These are phyloP conservation scores for Sclerospora graminicola DNA, from an alignment of 352 stramenopile species.

Conservation along the genomic window DNA sequence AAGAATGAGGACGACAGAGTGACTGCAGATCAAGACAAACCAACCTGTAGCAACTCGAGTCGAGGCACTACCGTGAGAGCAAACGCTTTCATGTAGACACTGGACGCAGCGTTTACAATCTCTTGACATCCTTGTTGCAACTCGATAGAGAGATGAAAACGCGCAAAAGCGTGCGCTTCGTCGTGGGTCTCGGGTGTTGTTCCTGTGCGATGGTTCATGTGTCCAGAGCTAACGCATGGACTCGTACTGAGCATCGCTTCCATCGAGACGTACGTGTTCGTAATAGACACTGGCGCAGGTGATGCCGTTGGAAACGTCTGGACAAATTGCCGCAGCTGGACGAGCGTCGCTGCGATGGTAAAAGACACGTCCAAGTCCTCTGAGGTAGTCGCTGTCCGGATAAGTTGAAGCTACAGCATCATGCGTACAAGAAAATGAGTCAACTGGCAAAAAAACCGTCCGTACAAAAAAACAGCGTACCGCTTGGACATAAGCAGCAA, in stretches of 20 bases:
- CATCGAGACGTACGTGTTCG: conserved; percentile 32
- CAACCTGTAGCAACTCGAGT: conserved; percentile 36
- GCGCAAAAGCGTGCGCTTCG: conserved; percentile 17
- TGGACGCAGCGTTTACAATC: conserved; percentile 15
- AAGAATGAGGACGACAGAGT: no score
- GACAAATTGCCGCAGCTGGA: conserved; percentile 29
- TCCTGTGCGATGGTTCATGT: conserved; percentile 4
- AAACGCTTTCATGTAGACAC: conserved; percentile 27
- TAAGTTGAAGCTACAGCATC: conserved; percentile 19
- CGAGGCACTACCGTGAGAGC: conserved; percentile 19
- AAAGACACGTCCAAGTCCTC: conserved; percentile 15
- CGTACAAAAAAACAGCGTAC: no score
- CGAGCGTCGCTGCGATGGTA: conserved; percentile 17
- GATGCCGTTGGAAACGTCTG: conserved; percentile 19
- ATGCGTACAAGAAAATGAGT: conserved; percentile 2
- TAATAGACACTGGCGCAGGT: conserved; percentile 3
- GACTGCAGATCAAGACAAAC: no score
- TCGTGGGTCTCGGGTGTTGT: conserved; percentile 8
- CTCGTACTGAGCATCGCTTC: conserved; percentile 32
- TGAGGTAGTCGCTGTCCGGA: conserved; percentile 9
- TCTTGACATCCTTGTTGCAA: conserved; percentile 24
- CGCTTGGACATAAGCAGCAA: conserved; percentile 23
- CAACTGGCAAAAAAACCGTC: conserved; percentile 1
- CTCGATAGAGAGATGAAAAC: conserved; percentile 9
- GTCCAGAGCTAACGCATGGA: conserved; percentile 16